phyloP scores from a whole-genome alignment of 768 basidiomycete species.

The Tricholoma bakamatsutake region DNA sequence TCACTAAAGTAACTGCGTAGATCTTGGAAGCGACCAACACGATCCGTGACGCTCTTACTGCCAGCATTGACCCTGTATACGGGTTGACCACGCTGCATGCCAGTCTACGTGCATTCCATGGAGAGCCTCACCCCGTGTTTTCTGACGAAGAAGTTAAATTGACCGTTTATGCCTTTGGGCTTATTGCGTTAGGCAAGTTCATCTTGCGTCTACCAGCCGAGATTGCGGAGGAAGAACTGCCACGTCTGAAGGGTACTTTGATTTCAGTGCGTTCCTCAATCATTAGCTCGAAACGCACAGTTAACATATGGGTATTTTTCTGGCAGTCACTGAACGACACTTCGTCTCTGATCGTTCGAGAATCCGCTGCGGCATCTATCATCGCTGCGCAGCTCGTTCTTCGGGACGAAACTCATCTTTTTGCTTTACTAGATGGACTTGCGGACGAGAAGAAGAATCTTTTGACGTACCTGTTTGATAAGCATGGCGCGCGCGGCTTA shows the following conservation, averaged over 20 bases:
- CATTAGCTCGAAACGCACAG: background rate
- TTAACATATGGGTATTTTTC: background rate
- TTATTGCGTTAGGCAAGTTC: conserved; percentile 80
- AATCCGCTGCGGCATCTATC: conserved; percentile 76
- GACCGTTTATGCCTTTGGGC: conserved; percentile 72
- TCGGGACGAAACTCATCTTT: conserved; percentile 78
- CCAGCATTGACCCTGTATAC: conserved; percentile 75
- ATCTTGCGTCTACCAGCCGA: conserved; percentile 75
- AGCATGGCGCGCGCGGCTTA: conserved; percentile 66
- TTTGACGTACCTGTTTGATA: conserved; percentile 84
- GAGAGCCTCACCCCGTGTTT: conserved; percentile 37
- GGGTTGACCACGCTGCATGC: conserved; percentile 81
- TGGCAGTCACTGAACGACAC: conserved; percentile 64
- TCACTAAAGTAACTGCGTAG: conserved; percentile 28
- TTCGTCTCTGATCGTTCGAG: conserved; percentile 71
- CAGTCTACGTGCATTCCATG: conserved; percentile 58
- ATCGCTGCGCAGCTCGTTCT: conserved; percentile 82
- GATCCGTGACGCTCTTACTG: conserved; percentile 69
- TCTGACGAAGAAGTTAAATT: conserved; percentile 51
- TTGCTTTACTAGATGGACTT: conserved; percentile 72
- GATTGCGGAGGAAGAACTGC: conserved; percentile 83
- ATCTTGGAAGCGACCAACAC: conserved; percentile 79
- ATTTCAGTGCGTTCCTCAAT: conserved; percentile 47
- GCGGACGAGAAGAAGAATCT: conserved; percentile 91
- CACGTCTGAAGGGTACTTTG: conserved; percentile 65